Percentiles rank a stretch among this genome's conserved stretches.
These are phyloP conservation scores for Umbelopsis sp. DNA, from an alignment of 192 early-diverging fungal genomes.

Conservation along the genomic window DNA sequence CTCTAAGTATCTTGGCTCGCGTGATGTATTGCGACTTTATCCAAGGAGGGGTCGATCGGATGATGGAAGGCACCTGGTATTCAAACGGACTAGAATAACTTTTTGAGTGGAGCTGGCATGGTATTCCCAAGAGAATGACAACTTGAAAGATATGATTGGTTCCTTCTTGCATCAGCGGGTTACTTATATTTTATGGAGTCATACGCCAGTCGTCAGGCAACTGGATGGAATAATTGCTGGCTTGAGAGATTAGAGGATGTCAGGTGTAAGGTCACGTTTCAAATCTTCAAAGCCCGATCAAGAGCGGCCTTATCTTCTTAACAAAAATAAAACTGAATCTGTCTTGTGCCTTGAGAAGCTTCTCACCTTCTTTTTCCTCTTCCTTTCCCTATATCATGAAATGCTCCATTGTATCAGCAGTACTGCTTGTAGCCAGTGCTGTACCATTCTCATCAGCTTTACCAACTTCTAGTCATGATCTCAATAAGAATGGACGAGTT, in stretches of 20 bases:
- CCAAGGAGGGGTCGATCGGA: neutral
- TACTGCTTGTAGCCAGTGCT: conserved; percentile 1
- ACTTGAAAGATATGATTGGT: neutral
- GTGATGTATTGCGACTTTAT: neutral
- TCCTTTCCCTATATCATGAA: conserved; percentile 6
- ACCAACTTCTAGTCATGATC: neutral
- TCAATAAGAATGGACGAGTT: neutral
- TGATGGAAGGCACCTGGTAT: neutral
- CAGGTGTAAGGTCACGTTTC: conserved; percentile 8
- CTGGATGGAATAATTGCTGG: neutral
- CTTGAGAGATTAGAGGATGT: neutral
- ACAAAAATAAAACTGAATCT: neutral
- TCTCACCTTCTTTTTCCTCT: neutral
- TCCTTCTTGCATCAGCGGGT: neutral
- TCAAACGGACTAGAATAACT: neutral
- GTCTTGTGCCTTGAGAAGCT: neutral
- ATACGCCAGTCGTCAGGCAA: neutral
- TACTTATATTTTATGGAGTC: neutral
- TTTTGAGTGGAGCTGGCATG: neutral
- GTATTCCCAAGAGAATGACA: neutral
- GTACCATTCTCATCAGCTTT: neutral
- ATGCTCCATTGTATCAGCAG: conserved; percentile 17
- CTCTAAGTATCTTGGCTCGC: neutral
- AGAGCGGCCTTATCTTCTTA: neutral
- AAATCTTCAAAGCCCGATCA: neutral